Evolutionary conservation across 1,284 basidiomycete species (phyloP).

Genomic region (Pseudomicrostroma phylloplanum): DNA sequence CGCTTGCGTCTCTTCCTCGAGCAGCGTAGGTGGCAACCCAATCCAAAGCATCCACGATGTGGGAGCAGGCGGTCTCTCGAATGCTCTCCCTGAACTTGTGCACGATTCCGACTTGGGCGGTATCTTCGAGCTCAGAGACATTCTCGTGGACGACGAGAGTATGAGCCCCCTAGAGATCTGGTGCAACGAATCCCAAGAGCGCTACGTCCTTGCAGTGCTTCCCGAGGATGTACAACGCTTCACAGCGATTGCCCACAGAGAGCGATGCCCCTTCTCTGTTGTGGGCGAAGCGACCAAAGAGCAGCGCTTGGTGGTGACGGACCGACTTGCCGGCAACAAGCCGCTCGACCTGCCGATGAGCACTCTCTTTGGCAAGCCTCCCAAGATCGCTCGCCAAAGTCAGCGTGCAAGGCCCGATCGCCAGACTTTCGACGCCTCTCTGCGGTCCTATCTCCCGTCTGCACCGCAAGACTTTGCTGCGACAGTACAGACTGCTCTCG

Average conservation of each 20-base stretch:
- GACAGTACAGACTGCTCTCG: conserved; percentile 58
- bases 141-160: conserved; percentile 80
- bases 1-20: conserved; percentile 51
- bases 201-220: conserved; percentile 73
- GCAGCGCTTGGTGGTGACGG: conserved; percentile 74
- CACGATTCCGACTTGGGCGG: conserved; percentile 89
- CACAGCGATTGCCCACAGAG: conserved; percentile 71
- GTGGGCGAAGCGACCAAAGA: conserved; percentile 79
- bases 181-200: conserved; percentile 99
- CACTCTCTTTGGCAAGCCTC: conserved; percentile 91
- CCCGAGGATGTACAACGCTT: conserved; percentile 56
- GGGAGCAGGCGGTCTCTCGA: conserved; percentile 91
- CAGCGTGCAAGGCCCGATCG: conserved; percentile 57
- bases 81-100: conserved; percentile 92
- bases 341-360: conserved; percentile 89
- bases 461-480: conserved; percentile 51
- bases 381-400: conserved; percentile 78
- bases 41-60: conserved; percentile 98
- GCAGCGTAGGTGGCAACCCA: conserved; percentile 56
- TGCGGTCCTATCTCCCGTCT: conserved; percentile 58
- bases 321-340: conserved; percentile 70
- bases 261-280: conserved; percentile 85
- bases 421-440: conserved; percentile 65
- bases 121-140: conserved; percentile 86
- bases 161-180: conserved; percentile 99